These are phyloP conservation scores for Cryomyces minteri DNA, from an alignment of 495 filamentous ascomycete species.

Conservation along the genomic window DNA sequence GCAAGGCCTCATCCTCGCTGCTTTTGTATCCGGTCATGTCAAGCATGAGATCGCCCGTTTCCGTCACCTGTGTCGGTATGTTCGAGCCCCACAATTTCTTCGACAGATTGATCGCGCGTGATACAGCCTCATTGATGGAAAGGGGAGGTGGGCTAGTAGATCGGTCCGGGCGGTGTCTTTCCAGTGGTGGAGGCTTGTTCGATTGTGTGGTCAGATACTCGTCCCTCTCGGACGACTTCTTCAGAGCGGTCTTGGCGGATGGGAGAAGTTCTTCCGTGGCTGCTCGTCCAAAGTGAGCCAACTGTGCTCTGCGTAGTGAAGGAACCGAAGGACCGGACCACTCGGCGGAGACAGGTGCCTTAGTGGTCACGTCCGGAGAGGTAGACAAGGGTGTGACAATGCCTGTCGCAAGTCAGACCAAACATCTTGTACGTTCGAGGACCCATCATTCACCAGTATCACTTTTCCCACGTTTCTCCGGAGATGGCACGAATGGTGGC, in stretches of 20 bases:
- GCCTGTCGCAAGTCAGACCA: neutral
- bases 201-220: neutral
- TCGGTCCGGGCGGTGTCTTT: conserved; percentile 21
- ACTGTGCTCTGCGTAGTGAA: no score
- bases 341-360: no score
- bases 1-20: conserved; percentile 75
- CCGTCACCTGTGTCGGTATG: conserved; percentile 79
- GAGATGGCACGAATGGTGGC: conserved; percentile 1
- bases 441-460: conserved; percentile 25
- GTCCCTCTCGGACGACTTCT: neutral
- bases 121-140: conserved; percentile 56
- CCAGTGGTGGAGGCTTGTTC: neutral
- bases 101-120: conserved; percentile 68
- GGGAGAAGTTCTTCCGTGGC: no score
- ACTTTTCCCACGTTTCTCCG: conserved; percentile 24
- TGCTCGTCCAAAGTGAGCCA: no score
- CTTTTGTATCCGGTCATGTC: conserved; percentile 96
- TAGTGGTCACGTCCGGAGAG: no score
- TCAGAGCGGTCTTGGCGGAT: neutral
- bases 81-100: conserved; percentile 77
- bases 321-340: no score
- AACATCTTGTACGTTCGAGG: neutral
- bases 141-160: conserved; percentile 63
- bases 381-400: no score
- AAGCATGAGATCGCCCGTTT: conserved; percentile 90